These are phyloP conservation scores for Phytopythium vexans DNA, from an alignment of 352 stramenopile genomes.

Conservation along the genomic window DNA sequence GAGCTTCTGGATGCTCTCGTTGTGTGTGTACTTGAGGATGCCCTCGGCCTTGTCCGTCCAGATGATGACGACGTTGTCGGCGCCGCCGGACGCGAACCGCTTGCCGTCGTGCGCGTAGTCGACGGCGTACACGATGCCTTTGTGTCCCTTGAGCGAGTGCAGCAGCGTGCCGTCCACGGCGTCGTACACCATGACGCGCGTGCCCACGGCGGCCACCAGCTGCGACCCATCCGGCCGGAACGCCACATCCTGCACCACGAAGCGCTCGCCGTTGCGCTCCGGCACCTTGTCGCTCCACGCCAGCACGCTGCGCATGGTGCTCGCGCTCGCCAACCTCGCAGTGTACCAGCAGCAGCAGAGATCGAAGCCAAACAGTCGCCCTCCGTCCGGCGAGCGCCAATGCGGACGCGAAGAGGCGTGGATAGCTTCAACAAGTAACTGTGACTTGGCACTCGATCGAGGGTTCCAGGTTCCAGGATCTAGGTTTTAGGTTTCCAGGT, in stretches of 20 bases:
- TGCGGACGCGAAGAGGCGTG: too few species aligned
- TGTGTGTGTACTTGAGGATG: conserved; percentile 96
- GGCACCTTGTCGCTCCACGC: conserved; percentile 87
- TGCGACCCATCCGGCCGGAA: conserved; percentile 89
- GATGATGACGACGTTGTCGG: conserved; percentile 96
- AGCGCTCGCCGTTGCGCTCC: conserved; percentile 84
- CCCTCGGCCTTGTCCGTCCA: conserved; percentile 94
- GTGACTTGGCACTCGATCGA: too few species aligned
- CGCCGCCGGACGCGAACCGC: conserved; percentile 90
- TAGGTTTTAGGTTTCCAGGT: too few species aligned
- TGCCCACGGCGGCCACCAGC: conserved; percentile 89
- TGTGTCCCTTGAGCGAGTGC: conserved; percentile 90
- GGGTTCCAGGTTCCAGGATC: too few species aligned
- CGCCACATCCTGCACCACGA: conserved; percentile 85
- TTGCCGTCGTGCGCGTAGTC: conserved; percentile 90
- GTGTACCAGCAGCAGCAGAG: background rate
- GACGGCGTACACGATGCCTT: conserved; percentile 91
- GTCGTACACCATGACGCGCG: conserved; percentile 92
- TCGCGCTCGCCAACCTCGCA: background rate
- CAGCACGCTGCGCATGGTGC: conserved; percentile 67
- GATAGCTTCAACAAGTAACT: too few species aligned
- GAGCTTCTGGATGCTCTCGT: conserved; percentile 91
- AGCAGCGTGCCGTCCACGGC: conserved; percentile 86
- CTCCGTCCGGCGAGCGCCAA: background rate
- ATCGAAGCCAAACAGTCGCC: conserved; percentile 4